phyloP scores from a whole-genome alignment of 2,329 filamentous ascomycete genomes.

The Colletotrichum liriopes region DNA sequence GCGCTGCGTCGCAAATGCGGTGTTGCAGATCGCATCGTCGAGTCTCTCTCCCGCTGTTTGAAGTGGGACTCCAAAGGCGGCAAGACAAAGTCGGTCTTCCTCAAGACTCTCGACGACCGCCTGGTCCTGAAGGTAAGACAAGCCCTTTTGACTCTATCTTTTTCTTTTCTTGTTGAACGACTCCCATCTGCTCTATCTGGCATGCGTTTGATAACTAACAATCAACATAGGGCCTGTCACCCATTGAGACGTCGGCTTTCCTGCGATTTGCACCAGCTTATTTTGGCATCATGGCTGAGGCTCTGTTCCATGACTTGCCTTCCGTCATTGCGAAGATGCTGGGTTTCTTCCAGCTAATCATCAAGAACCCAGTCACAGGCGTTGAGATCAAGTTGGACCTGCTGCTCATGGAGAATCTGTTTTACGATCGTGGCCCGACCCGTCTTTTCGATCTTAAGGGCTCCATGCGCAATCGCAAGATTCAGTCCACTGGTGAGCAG shows the following conservation, averaged over 20 bases:
- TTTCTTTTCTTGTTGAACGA: no score
- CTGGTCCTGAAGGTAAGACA: slow-evolving; percentile 82
- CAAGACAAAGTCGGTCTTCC: slow-evolving; percentile 96
- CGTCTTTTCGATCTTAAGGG: slow-evolving; percentile 97
- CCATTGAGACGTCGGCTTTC: slow-evolving; percentile 94
- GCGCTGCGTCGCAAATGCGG: slow-evolving; percentile 93
- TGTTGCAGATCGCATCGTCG: slow-evolving; percentile 92
- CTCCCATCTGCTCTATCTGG: not conserved
- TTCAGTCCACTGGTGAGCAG: slow-evolving; percentile 93
- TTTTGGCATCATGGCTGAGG: slow-evolving; percentile 97
- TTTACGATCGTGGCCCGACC: slow-evolving; percentile 93
- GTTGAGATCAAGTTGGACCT: slow-evolving; percentile 96
- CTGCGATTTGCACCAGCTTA: slow-evolving; percentile 96
- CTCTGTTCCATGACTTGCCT: slow-evolving; percentile 93
- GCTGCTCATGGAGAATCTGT: slow-evolving; percentile 96
- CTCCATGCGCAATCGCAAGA: slow-evolving; percentile 98
- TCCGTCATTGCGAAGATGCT: slow-evolving; percentile 99
- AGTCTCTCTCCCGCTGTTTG: slow-evolving; percentile 93
- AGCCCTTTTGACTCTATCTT: not conserved
- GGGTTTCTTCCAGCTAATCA: slow-evolving; percentile 96
- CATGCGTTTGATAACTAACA: slow-evolving; percentile 38
- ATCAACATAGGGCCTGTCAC: slow-evolving; percentile 79
- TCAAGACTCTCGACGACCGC: slow-evolving; percentile 96
- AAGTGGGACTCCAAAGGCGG: slow-evolving; percentile 99
- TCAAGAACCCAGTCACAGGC: slow-evolving; percentile 93